phyloP scores from a whole-genome alignment of 177 flowering plant genomes.

The Vitis hybrid region DNA sequence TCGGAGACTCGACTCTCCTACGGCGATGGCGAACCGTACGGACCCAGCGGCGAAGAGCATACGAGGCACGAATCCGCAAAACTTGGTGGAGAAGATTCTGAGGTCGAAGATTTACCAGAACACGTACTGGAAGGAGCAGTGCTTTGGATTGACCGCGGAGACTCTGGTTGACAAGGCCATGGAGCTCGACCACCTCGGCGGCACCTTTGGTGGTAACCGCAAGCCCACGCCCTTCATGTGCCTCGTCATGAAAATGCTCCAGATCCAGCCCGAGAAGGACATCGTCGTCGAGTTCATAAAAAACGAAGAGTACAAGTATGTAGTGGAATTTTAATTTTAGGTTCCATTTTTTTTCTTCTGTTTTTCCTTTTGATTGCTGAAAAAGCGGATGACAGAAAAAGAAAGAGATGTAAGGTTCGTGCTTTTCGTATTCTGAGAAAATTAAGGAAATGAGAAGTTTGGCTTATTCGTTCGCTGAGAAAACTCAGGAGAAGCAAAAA shows the following conservation, averaged over 20 bases:
- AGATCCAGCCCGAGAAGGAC: constrained; percentile 98
- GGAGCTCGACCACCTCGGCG: constrained; percentile 95
- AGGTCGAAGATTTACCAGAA: constrained; percentile 86
- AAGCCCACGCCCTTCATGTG: constrained; percentile 95
- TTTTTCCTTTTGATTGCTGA: neutral
- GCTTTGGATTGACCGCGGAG: constrained; percentile 96
- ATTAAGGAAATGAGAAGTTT: too few species aligned
- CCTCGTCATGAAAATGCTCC: constrained; percentile 93
- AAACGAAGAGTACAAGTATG: constrained; percentile 92
- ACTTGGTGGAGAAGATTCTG: constrained; percentile 90
- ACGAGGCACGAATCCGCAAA: constrained; percentile 91
- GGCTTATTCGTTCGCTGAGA: too few species aligned
- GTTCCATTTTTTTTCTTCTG: neutral
- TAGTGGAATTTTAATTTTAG: neutral
- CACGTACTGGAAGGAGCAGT: constrained; percentile 98
- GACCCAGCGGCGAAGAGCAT: constrained; percentile 91
- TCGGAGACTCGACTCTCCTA: too few species aligned
- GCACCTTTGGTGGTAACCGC: constrained; percentile 84
- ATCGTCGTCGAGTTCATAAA: constrained; percentile 96
- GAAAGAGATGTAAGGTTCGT: neutral
- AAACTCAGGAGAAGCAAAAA: too few species aligned
- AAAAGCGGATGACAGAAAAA: too few species aligned
- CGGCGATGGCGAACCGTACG: constrained; percentile 89
- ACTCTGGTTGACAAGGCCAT: constrained; percentile 98
- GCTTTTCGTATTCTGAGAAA: neutral